Evolutionary conservation across 768 basidiomycete species (phyloP), one percentile per base, ranked within the genome.

Genomic region (Boletus rufocinnamomeus): DNA sequence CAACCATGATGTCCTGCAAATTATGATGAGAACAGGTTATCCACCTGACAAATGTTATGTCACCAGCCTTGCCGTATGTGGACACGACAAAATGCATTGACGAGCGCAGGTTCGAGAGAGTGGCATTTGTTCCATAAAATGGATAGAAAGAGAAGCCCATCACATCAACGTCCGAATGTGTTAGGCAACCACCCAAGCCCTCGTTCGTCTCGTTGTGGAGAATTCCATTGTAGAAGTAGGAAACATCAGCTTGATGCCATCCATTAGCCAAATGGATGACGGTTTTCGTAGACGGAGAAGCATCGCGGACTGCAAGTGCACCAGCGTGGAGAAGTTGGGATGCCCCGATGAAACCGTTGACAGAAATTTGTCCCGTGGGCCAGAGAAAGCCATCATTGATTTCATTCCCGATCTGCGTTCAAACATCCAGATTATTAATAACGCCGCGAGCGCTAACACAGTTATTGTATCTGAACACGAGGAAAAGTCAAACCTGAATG

Each of bases 291-390:
- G 37, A 48, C 4, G 59, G 52, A 40, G 52, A 58, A 27, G 56
- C 46, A 8, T 4, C 19, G 37, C 50, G 63, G 5, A 65, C 56
- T 14, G 59, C 63, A 27, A 57, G 40, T 43, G 53, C 63, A 27
- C 65, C 78, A 3, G 76, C 74, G 52, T 79, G 74, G 27, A 79
- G 72, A 35, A 79, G 67, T 59, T 75, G 19, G 9, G 57, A 63
- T 43, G 49, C 56, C 6, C 10, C 32, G 7, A 28, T 14, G 45
- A 64, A 59, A 47, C 44, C 62, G 8, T 54, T 59, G 52, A 25
- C 25, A 30, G 62, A 41, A 37, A 59, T 43, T n/a, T 0, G 37
- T 9, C 62, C 62, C 9, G 14, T 25, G 16, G 56, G 44, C 56
- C 56, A 63, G n/a, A 63, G n/a, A 45, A 23, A n/a, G 9, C 62